Evolutionary conservation across 1,284 basidiomycete species (phyloP).

Genomic region (Ganoderma meredithae): DNA sequence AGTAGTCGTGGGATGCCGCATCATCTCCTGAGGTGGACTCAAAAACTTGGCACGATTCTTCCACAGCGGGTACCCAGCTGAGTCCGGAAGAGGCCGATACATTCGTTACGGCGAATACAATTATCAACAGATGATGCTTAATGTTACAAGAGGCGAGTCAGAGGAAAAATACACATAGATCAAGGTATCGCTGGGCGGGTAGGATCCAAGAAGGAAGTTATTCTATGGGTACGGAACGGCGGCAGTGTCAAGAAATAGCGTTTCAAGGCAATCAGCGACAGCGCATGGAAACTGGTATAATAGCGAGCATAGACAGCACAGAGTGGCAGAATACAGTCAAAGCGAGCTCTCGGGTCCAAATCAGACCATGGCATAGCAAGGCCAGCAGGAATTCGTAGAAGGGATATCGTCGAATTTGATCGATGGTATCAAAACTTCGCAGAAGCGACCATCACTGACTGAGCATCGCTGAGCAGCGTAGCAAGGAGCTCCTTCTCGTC

Average conservation of each 20-base stretch:
- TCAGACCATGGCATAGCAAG: neutral
- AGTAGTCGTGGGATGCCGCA: too few relatives aligned
- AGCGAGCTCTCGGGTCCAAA: neutral
- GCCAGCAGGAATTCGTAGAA: neutral
- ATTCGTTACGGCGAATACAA: neutral
- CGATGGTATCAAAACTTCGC: neutral
- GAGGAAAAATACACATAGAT: neutral
- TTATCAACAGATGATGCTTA: neutral
- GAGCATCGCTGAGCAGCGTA: slow-evolving; percentile 29
- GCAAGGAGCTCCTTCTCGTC: slow-evolving; percentile 23
- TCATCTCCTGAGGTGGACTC: too few relatives aligned
- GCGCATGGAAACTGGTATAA: neutral
- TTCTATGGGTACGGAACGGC: neutral
- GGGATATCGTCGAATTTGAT: neutral
- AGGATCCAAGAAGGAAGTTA: neutral
- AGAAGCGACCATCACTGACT: slow-evolving; percentile 25
- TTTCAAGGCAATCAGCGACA: neutral
- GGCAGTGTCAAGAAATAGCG: neutral
- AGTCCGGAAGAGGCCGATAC: neutral
- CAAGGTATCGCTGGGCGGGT: neutral
- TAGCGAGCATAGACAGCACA: neutral
- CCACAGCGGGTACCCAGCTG: too few relatives aligned
- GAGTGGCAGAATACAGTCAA: neutral
- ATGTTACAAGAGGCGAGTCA: neutral
- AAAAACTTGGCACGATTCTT: too few relatives aligned